Evolutionary conservation across 768 basidiomycete species (phyloP).

Genomic region (Boletellus emodensis): DNA sequence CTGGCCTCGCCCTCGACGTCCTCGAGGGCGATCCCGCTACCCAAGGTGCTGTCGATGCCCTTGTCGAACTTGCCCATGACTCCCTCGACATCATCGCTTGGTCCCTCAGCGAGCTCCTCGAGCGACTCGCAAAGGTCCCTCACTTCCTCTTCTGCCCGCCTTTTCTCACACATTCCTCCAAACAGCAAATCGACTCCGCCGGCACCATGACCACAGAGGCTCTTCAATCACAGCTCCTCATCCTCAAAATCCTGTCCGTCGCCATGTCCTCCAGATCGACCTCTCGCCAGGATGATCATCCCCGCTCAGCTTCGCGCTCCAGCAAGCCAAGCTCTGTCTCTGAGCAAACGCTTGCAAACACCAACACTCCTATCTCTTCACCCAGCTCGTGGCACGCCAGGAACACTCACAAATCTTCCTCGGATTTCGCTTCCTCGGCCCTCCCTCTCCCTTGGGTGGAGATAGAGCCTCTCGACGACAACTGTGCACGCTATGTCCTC

Average conservation of each 20-base stretch:
- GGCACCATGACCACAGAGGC: conserved; percentile 61
- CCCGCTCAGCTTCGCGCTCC: conserved; percentile 40
- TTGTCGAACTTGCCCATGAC: conserved; percentile 75
- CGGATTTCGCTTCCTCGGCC: conserved; percentile 34
- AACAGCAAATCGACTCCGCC: conserved; percentile 50
- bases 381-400: conserved; percentile 21
- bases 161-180: conserved; percentile 12
- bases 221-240: conserved; percentile 81
- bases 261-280: conserved; percentile 78
- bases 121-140: conserved; percentile 70
- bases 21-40: conserved; percentile 76
- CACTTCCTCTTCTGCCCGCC: conserved; percentile 1
- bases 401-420: conserved; percentile 38
- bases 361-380: conserved; percentile 37
- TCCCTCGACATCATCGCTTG: conserved; percentile 78
- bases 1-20: conserved; percentile 66
- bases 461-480: conserved; percentile 72
- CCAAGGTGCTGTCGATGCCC: conserved; percentile 69
- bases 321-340: conserved; percentile 36
- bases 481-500: conserved; percentile 75
- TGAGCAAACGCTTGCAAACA: conserved; percentile 22
- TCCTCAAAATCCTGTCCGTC: conserved; percentile 76
- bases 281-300: conserved; percentile 37
- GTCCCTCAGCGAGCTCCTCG: conserved; percentile 72
- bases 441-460: conserved; percentile 51